These are phyloP conservation scores for Ophidiomyces ophidiicola DNA, from an alignment of 2,329 filamentous ascomycete genomes.

Conservation along the genomic window DNA sequence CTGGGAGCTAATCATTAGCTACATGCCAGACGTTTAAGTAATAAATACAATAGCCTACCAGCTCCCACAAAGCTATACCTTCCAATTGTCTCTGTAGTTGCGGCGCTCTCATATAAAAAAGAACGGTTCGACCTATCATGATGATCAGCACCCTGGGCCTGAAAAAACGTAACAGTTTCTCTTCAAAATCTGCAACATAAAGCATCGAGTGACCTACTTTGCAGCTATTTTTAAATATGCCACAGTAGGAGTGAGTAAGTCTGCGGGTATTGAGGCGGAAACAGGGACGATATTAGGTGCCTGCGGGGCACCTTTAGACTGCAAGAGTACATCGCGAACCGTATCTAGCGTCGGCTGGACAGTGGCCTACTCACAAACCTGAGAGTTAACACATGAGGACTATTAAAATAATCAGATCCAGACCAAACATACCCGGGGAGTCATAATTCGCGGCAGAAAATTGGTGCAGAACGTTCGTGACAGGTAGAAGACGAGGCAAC, in stretches of 20 bases:
- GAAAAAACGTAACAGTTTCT: slow-evolving; percentile 12
- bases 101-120: slow-evolving; percentile 91
- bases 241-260: slow-evolving; percentile 85
- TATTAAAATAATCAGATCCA: background rate
- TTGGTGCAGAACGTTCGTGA: background rate
- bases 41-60: slow-evolving; percentile 33
- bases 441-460: slow-evolving; percentile 5
- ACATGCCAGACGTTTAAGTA: background rate
- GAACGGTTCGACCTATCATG: slow-evolving; percentile 56
- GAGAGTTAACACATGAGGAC: background rate
- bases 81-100: slow-evolving; percentile 79
- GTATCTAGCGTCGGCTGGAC: slow-evolving; percentile 52
- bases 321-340: slow-evolving; percentile 44
- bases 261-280: slow-evolving; percentile 74
- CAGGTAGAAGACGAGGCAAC: background rate
- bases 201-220: slow-evolving; percentile 41
- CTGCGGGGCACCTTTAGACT: slow-evolving; percentile 40
- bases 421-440: slow-evolving; percentile 9
- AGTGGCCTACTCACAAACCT: slow-evolving; percentile 28
- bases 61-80: slow-evolving; percentile 92
- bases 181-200: slow-evolving; percentile 2
- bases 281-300: slow-evolving; percentile 70
- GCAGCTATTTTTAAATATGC: slow-evolving; percentile 86
- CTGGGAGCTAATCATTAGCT: slow-evolving; percentile 23
- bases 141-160: slow-evolving; percentile 5